These are phyloP conservation scores for Plasmodium ovale DNA, from an alignment of 169 alveolate genomes.

Conservation along the genomic window DNA sequence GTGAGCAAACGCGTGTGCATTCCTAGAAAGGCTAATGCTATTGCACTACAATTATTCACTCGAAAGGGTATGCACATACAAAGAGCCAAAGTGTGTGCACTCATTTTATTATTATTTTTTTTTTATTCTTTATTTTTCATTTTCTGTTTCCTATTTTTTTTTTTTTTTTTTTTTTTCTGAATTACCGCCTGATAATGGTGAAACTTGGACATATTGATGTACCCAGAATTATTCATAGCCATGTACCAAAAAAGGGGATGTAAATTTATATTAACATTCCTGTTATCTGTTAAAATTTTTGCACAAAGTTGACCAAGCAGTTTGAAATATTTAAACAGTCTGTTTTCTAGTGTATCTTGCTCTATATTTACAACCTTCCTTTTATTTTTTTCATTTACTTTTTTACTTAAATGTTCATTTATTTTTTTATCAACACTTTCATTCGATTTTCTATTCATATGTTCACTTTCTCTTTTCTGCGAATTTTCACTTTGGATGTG, in stretches of 20 bases:
- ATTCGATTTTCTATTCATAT: neutral
- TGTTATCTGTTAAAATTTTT: slow-evolving; percentile 78
- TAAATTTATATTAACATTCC: slow-evolving; percentile 71
- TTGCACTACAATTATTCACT: neutral
- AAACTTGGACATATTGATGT: slow-evolving; percentile 45
- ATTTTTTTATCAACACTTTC: neutral
- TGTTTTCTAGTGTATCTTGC: slow-evolving; percentile 70
- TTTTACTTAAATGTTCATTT: slow-evolving; percentile 22
- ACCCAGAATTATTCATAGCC: slow-evolving; percentile 75
- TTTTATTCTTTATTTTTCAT: too few species aligned
- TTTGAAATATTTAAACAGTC: slow-evolving; percentile 77
- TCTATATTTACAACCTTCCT: slow-evolving; percentile 8
- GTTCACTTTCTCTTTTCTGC: slow-evolving; percentile 11
- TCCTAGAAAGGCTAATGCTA: neutral
- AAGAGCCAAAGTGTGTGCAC: too few species aligned
- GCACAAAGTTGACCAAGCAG: slow-evolving; percentile 84
- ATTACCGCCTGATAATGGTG: slow-evolving; percentile 77
- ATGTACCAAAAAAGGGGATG: slow-evolving; percentile 84
- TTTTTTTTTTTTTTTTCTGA: neutral
- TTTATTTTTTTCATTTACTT: slow-evolving; percentile 30
- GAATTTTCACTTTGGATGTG: neutral
- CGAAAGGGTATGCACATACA: too few species aligned
- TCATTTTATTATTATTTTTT: too few species aligned
- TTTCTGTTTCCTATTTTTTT: neutral
- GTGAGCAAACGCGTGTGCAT: neutral